A percentile compares a stretch with the other conserved stretches of the same genome.
Evolutionary conservation across 164 flowering plant species (phyloP).

Genomic region (Cinnamomum micranthum): DNA sequence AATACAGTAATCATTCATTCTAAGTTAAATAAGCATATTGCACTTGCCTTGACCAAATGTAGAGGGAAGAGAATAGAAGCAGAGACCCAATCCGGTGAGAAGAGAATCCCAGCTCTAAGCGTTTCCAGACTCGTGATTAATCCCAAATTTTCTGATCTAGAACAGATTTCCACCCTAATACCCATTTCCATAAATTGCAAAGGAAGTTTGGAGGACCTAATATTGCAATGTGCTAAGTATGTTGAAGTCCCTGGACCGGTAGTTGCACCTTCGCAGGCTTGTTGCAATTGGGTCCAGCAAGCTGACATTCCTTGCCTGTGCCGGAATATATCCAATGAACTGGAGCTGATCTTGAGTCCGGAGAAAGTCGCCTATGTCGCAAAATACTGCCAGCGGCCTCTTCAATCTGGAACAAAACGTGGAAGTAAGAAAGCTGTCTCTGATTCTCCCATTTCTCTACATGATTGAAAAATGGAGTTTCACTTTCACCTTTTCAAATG

Average conservation of each 20-base stretch:
- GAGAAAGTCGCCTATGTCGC: slow-evolving; percentile 32
- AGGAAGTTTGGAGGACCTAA: no score
- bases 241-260: background rate
- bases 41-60: no score
- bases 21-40: no score
- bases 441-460: background rate
- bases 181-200: no score
- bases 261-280: slow-evolving; percentile 8
- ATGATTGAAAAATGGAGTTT: no score
- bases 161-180: no score
- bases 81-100: no score
- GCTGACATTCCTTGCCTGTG: slow-evolving; percentile 36
- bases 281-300: slow-evolving; percentile 22
- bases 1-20: no score
- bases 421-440: slow-evolving; percentile 26
- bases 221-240: background rate
- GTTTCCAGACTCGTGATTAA: no score
- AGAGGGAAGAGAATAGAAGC: no score
- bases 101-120: no score
- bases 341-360: slow-evolving; percentile 34
- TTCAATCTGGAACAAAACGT: slow-evolving; percentile 31
- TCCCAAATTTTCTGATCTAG: no score
- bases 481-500: background rate
- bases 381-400: slow-evolving; percentile 18
- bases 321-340: slow-evolving; percentile 20